These are phyloP conservation scores for Ganoderma lingzhi DNA, from an alignment of 1,284 basidiomycete genomes.

Conservation along the genomic window DNA sequence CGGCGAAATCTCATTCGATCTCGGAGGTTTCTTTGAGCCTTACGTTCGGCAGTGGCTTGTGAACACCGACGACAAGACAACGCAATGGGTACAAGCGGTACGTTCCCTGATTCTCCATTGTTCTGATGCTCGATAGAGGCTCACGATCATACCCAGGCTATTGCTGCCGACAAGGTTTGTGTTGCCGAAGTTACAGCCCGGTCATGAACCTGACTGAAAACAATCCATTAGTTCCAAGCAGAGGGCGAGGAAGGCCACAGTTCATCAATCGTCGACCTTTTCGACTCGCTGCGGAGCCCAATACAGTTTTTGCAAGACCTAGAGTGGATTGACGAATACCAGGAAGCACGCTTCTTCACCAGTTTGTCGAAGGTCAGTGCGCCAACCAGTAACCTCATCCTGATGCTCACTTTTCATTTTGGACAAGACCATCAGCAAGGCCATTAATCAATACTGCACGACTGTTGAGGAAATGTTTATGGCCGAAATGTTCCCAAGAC, in stretches of 20 bases:
- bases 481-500: conserved; percentile 92
- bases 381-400: not conserved
- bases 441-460: conserved; percentile 92
- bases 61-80: conserved; percentile 91
- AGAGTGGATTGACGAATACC: conserved; percentile 91
- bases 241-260: conserved; percentile 88
- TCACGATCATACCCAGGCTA: conserved; percentile 59
- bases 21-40: conserved; percentile 84
- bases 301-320: conserved; percentile 90
- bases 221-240: conserved; percentile 75
- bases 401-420: conserved; percentile 4
- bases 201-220: not conserved
- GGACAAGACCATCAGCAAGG: conserved; percentile 86
- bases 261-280: conserved; percentile 96
- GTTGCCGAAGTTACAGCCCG: not conserved
- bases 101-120: conserved; percentile 40
- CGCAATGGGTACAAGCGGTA: conserved; percentile 93
- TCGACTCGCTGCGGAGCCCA: conserved; percentile 93
- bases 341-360: conserved; percentile 92
- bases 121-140: conserved; percentile 7
- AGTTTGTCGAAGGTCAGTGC: conserved; percentile 78
- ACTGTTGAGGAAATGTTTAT: conserved; percentile 91
- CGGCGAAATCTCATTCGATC: conserved; percentile 68
- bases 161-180: conserved; percentile 86
- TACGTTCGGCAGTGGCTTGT: conserved; percentile 91